Base-by-base conservation (phyloP, 2,329 filamentous ascomycete genomes). In the Colletotrichum limetticola region DNA sequence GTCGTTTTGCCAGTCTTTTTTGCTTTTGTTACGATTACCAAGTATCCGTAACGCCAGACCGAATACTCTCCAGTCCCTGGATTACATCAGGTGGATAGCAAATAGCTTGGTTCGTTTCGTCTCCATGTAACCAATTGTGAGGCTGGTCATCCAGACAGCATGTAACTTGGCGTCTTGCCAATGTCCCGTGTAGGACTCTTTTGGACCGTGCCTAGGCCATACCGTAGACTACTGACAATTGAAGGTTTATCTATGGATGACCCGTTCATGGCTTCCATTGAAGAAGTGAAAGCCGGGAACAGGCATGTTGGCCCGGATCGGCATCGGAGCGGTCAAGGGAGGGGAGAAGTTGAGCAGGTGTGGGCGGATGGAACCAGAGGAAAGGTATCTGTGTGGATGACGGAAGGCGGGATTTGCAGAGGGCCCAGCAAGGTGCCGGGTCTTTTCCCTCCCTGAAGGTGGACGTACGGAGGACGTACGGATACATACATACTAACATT, bases 401-500 rank as follows among this genome's bases (percentile, higher is more conserved):
- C 68, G 68, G 62, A 71, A 52, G 62, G 55, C 56, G 62, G 67
- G 55, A 53, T n/a, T 19, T 24, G 46, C 37, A 42, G 42, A 49
- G 53, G 68, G 42, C 62, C 62, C 62, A 66, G 61, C 55, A 66
- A 60, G 68, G 55, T 59, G 46, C 56, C 61, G 37, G 35, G 56
- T n/a, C 59, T 68, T 49, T n/a, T n/a, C 19, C 14, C 37, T 42
- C 37, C 14, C 5, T 35, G 32, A 12, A 35, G 32, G 32, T 12
- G 32, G 32, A 35, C 37, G 37, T 42, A 42, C 35, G 35, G 35
- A 42, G 35, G 35, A 16, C 14, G 14, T 42, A 16, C 16, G 5
- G 14, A 16, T 42, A 42, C 37, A 16, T 42, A 19, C 37, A 42
- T 42, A 42, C 37, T 16, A 19, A 7, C 37, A 42, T 42, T 42